Evolutionary conservation across 208 protist species (phyloP), one percentile per base, ranked within the genome.

Genomic region (Acanthamoeba sp.): DNA sequence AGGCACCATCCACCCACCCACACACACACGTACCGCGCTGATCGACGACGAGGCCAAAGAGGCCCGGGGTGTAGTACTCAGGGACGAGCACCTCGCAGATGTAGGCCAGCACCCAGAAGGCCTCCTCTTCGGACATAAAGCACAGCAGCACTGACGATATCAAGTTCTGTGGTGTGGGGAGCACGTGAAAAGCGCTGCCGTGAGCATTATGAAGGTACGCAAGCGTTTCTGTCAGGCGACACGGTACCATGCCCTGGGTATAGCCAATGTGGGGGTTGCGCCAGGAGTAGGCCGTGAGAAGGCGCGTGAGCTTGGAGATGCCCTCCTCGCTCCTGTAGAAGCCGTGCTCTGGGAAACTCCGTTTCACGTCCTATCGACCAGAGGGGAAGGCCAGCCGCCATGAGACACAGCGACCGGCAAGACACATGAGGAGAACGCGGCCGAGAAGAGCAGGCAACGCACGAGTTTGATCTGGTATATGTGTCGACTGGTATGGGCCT

Each of bases 261-360:
- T 91, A 91, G 24, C 84, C 84, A 38, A 91, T 91, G 29, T 91
- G 84, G 3, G 84, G 84, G 42, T 91, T 91, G 27, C 84, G 84
- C 84, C 84, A 91, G 18, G 84, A 91, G 55, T 91, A 91, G 36
- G 84, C 84, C 22, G 84, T 91, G 55, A 91, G 59, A 14, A 91
- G 55, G 24, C 84, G 50, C 18, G 84, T 71, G 24, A 91, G 55
- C 50, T 59, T 69, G 20, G 84, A 50, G 50, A 71, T 59, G 45
- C 84, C 84, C 84, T 91, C 84, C 55, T 91, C 84, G 59, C 55
- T 91, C 32, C 59, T 69, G n/a, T 91, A 91, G 84, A 91, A 91
- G 7, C 84, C 55, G 55, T 91, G 84, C 32, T 91, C 84, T 38
- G 84, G 84, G 38, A 91, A 91, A 29, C 84, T 91, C 32, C 84